Evolutionary conservation across 345 rosid genomes (phyloP).

Genomic region (Anastatica hierochuntica): DNA sequence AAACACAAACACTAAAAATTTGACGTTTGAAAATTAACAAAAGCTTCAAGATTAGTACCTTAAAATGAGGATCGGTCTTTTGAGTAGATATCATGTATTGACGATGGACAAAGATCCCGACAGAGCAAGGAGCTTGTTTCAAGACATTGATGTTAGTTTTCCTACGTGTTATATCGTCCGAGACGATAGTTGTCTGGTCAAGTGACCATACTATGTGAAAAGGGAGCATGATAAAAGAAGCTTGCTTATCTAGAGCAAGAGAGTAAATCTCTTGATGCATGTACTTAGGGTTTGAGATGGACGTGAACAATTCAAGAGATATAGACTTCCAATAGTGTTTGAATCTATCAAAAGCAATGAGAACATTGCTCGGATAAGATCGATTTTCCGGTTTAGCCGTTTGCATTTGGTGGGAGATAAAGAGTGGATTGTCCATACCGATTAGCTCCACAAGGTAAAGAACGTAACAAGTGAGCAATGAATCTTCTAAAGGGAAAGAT

Average conservation of each 20-base stretch:
- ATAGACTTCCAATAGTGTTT: slow-evolving; percentile 16
- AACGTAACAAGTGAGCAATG: slow-evolving; percentile 8
- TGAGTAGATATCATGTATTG: slow-evolving; percentile 1
- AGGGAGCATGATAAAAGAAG: slow-evolving; percentile 45
- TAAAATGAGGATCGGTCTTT: background rate
- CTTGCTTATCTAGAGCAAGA: slow-evolving; percentile 36
- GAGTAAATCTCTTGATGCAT: slow-evolving; percentile 50
- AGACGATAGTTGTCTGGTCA: slow-evolving; percentile 23
- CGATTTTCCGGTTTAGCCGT: slow-evolving; percentile 15
- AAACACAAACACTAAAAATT: no score
- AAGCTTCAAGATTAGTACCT: slow-evolving; percentile 8
- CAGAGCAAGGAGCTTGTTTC: slow-evolving; percentile 49
- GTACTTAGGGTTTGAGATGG: slow-evolving; percentile 23
- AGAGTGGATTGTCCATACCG: slow-evolving; percentile 21
- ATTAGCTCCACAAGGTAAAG: slow-evolving; percentile 26
- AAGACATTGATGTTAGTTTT: slow-evolving; percentile 33
- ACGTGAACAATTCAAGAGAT: slow-evolving; percentile 17
- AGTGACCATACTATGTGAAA: slow-evolving; percentile 42
- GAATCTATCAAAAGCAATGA: slow-evolving; percentile 18
- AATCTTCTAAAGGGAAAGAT: slow-evolving; percentile 10
- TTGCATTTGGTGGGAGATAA: slow-evolving; percentile 28
- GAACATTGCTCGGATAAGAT: slow-evolving; percentile 18
- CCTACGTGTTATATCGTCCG: slow-evolving; percentile 26
- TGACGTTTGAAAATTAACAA: no score
- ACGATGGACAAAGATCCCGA: slow-evolving; percentile 39